These are phyloP conservation scores for Ceratocystis harringtonii DNA, from an alignment of 2,329 filamentous ascomycete genomes.

Conservation along the genomic window DNA sequence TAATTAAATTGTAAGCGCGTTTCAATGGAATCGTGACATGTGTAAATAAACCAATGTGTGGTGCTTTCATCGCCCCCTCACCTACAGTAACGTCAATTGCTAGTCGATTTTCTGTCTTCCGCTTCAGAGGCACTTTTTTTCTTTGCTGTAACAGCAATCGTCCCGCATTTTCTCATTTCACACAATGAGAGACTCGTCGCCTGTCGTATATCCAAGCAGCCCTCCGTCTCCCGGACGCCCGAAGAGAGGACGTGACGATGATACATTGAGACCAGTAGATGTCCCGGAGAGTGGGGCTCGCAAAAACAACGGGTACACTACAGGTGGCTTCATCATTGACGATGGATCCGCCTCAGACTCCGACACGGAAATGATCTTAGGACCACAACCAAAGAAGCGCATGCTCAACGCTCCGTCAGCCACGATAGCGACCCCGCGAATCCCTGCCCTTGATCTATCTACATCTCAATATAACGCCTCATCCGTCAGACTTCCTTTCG, in stretches of 20 bases:
- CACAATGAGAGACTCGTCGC: conserved; percentile 15
- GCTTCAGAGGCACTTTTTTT: too few species aligned
- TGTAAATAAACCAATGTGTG: not conserved
- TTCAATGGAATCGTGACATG: not conserved
- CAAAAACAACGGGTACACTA: not conserved
- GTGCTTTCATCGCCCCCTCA: not conserved
- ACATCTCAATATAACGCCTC: not conserved
- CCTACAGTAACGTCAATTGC: not conserved
- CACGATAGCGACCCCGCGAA: not conserved
- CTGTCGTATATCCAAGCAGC: conserved; percentile 17
- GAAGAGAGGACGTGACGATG: conserved; percentile 17
- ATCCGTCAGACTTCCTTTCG: not conserved
- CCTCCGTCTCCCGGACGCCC: conserved; percentile 11
- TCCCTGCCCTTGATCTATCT: conserved; percentile 1
- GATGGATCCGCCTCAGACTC: conserved; percentile 15
- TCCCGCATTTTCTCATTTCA: not conserved
- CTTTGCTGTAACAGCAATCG: not conserved
- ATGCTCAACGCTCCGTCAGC: conserved; percentile 9
- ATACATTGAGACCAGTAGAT: not conserved
- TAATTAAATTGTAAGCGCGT: conserved; percentile 12
- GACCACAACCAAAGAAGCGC: conserved; percentile 13
- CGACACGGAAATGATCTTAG: conserved; percentile 5
- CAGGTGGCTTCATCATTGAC: conserved; percentile 18
- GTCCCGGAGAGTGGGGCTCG: not conserved
- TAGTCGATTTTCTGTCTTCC: too few species aligned